phyloP scores from a whole-genome alignment of 495 filamentous ascomycete genomes.

The Neurospora sp. region DNA sequence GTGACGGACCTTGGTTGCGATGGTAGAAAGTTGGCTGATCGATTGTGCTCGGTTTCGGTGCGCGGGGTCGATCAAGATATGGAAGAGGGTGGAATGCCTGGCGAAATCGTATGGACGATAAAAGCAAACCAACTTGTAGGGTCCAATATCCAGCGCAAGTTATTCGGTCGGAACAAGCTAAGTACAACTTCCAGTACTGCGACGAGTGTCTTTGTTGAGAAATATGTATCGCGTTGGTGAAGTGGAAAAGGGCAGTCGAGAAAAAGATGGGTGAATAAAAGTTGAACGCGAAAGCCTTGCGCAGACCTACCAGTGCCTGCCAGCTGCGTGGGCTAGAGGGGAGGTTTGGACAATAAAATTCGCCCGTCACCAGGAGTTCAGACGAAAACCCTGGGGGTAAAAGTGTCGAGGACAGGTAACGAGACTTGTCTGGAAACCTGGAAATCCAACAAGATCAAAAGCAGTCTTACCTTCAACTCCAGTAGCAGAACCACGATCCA shows the following conservation, averaged over 20 bases:
- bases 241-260: neutral
- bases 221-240: neutral
- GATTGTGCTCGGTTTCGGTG: neutral
- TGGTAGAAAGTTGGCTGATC: neutral
- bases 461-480: neutral
- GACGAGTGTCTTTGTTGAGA: neutral
- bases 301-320: neutral
- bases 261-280: neutral
- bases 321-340: neutral
- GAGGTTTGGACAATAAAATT: neutral
- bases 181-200: neutral
- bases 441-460: neutral
- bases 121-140: neutral
- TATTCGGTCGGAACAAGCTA: neutral
- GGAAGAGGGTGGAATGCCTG: neutral
- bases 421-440: neutral
- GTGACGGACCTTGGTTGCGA: neutral
- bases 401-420: neutral
- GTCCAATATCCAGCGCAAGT: neutral
- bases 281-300: neutral
- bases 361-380: neutral
- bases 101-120: neutral
- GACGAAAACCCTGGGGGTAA: neutral
- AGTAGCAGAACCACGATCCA: neutral
- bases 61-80: neutral